These are phyloP conservation scores for Calonectria pauciramosa DNA, from an alignment of 2,329 filamentous ascomycete genomes.

Conservation along the genomic window DNA sequence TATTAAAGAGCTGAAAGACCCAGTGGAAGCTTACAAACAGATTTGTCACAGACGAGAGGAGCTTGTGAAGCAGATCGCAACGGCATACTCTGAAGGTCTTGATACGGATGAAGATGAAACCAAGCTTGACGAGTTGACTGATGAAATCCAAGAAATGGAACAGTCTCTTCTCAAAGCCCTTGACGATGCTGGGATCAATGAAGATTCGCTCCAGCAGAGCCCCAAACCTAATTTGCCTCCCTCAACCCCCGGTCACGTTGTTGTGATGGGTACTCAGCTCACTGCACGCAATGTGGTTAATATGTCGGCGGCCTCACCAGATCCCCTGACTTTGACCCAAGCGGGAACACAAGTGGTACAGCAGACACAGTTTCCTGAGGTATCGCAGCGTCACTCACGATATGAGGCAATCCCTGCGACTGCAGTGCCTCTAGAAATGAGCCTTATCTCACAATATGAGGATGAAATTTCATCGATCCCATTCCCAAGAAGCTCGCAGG, in stretches of 20 bases:
- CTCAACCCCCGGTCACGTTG: slow-evolving; percentile 35
- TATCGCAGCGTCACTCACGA: slow-evolving; percentile 41
- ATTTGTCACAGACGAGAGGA: slow-evolving; percentile 60
- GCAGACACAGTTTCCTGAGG: slow-evolving; percentile 62
- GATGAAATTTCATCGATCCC: slow-evolving; percentile 34
- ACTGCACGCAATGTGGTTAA: slow-evolving; percentile 46
- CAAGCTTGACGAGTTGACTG: slow-evolving; percentile 63
- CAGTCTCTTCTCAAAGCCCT: slow-evolving; percentile 57
- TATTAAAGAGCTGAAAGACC: slow-evolving; percentile 56
- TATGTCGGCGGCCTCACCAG: slow-evolving; percentile 51
- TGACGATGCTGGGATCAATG: slow-evolving; percentile 60
- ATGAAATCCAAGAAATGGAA: slow-evolving; percentile 60
- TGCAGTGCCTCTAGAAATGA: slow-evolving; percentile 36
- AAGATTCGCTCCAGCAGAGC: slow-evolving; percentile 54
- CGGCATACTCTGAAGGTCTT: slow-evolving; percentile 64
- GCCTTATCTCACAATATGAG: slow-evolving; percentile 43
- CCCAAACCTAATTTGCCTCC: slow-evolving; percentile 17
- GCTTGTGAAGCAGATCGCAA: slow-evolving; percentile 61
- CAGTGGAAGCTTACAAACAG: slow-evolving; percentile 58
- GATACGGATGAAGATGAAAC: slow-evolving; percentile 67
- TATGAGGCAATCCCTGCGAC: slow-evolving; percentile 38
- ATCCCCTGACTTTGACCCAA: slow-evolving; percentile 48
- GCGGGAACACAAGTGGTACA: slow-evolving; percentile 63
- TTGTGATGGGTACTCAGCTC: slow-evolving; percentile 62
- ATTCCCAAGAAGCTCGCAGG: slow-evolving; percentile 45